Base-by-base conservation (phyloP, 2,329 filamentous ascomycete species). In the Aspergillus phoenicis region DNA sequence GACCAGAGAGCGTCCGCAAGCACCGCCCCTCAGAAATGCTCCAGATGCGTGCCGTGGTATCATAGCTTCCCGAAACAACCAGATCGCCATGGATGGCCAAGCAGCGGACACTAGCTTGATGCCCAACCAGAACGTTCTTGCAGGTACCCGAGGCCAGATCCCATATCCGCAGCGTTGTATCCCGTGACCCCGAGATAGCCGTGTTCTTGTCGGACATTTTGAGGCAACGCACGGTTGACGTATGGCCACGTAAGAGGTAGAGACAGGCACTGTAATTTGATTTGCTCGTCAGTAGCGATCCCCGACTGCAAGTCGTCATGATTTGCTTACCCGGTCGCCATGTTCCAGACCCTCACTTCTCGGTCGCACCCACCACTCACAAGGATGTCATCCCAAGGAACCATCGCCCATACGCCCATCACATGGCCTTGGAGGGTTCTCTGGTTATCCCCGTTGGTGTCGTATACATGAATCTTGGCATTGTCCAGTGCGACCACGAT, bases 371-470 rank as follows among this genome's bases (percentile, higher is more conserved):
- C 95, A 70, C 95, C 95, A 70, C 93, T 97, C 62, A 99, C 95
- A 63, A 99, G 84, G 57, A 91, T 90, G 75, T 99, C 94, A 62
- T 91, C 94, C 91, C 93, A 97, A 6, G 95, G 95, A 24, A 99
- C 93, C 94, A 99, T 98, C 52, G 95, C 95, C 95, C 95, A 99
- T 20, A 99, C 95, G 43, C 95, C 95, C 95, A 99, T 99, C 48
- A 98, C 91, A 79, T 99, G 95, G 10, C 95, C 95, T 72, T 95
- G 90, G 28, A 99, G 81, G 2, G 92, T 97, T 74, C 93, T 91
- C 69, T 96, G 88, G 65, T 92, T 88, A 68, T 93, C 89, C 36
- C 95, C 95, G 67, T 95, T 87, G 0, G 92, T 93, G 75, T 98
- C 91, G 73, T 98, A 99, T 26, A 99, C 93, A 77, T 99, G 95